These are phyloP conservation scores for Huntiella abstrusa DNA, from an alignment of 2,329 filamentous ascomycete genomes.

Conservation along the genomic window DNA sequence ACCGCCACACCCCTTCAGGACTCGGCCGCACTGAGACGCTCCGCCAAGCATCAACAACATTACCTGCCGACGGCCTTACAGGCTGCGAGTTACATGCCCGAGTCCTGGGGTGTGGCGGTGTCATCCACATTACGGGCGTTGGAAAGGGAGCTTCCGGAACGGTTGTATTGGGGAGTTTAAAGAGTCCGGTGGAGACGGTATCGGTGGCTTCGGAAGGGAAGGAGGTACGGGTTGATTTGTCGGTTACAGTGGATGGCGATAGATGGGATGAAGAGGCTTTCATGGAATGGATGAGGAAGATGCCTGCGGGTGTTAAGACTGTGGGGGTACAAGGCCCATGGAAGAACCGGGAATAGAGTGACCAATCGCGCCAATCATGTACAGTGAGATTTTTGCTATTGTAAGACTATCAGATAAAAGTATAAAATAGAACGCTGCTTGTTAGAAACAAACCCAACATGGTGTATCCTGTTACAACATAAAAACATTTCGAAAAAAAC, in stretches of 20 bases:
- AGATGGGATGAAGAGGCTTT: slow-evolving; percentile 33
- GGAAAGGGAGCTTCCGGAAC: slow-evolving; percentile 35
- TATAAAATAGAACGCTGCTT: not conserved
- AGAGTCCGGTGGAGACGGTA: slow-evolving; percentile 24
- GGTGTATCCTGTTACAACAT: not conserved
- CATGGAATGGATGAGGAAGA: slow-evolving; percentile 38
- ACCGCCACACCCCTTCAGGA: slow-evolving; percentile 33
- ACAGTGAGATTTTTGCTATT: not conserved
- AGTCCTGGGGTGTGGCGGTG: slow-evolving; percentile 30
- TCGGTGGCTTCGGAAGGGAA: not conserved
- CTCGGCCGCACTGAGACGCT: slow-evolving; percentile 30
- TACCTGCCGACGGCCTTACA: slow-evolving; percentile 25
- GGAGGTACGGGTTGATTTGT: slow-evolving; percentile 25
- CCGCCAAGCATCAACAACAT: slow-evolving; percentile 26
- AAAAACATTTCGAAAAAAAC: not conserved
- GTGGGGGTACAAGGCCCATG: slow-evolving; percentile 35
- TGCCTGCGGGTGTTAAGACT: slow-evolving; percentile 37
- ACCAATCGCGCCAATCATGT: not conserved
- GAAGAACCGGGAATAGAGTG: slow-evolving; percentile 11
- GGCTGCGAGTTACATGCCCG: slow-evolving; percentile 35
- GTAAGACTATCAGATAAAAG: not conserved
- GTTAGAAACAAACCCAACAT: not conserved
- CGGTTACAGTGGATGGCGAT: slow-evolving; percentile 31
- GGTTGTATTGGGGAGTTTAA: slow-evolving; percentile 34
- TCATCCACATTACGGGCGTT: slow-evolving; percentile 38